Base-by-base conservation (phyloP, 257 asterid genomes). In the Solanum gracilifrons region DNA sequence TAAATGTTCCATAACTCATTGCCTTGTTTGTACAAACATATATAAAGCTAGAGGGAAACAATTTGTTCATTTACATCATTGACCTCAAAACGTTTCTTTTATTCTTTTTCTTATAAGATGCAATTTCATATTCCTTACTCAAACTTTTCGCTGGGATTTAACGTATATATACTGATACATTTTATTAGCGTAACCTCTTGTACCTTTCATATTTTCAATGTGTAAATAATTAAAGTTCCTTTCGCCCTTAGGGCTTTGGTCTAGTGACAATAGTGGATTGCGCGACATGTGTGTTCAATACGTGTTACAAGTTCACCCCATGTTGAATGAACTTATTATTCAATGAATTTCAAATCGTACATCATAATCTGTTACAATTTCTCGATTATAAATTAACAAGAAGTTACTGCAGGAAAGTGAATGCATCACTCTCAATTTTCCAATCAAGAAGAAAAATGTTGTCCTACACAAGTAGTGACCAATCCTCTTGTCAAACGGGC, bases 391-490 rank as follows among this genome's bases (percentile, higher is more conserved):
- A 55, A 55, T 55, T 55, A 55, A 55, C 64, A 18, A 18, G 0
- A 55, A 43, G 46, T 36, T n/a, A 3, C 29, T 80, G 91, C 94
- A 95, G 98, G 69, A 92, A 88, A 87, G 93, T 95, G 48, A 93
- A 93, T 83, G 91, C 5, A 6, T 95, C 98, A 55, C 82, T 93
- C 6, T 87, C 95, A 55, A 91, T 93, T 5, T 92, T 94, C 46
- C 76, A 91, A 4, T 80, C 95, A 46, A 92, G 95, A 88, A 88
- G 98, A 60, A 91, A 93, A 86, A 64, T 93, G 92, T 89, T 93
- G n/a, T 88, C 92, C 62, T 92, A 89, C 91, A 83, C 91, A 36
- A 84, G 83, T 21, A 76, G 80, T 29, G 98, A 91, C 71, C 90
- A 89, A 86, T 82, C 93, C 39, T 71, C 88, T 12, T 95, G 96